Conservation (phyloP, 108 stramenopile species). For the Conticribra weissflogii region DNA sequence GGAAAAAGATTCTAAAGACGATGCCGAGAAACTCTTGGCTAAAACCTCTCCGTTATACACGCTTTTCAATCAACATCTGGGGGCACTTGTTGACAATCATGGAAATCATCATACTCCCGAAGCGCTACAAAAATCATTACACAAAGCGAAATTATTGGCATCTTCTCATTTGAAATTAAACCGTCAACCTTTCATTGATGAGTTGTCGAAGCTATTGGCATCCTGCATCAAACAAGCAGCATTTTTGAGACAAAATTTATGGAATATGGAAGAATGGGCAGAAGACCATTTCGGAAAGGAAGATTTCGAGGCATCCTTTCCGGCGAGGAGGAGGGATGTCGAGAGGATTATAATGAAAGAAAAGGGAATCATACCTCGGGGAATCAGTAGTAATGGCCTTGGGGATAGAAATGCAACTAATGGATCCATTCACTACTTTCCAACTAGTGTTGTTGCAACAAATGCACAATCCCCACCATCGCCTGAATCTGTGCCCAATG, state of each 20-base stretch:
- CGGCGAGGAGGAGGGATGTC: slow-evolving; percentile 11
- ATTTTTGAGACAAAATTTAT: slow-evolving; percentile 39
- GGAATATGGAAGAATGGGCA: slow-evolving; percentile 31
- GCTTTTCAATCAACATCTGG: slow-evolving; percentile 24
- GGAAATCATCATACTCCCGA: slow-evolving; percentile 3
- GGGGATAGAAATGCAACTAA: not conserved
- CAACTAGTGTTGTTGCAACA: not conserved
- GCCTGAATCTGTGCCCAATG: not conserved
- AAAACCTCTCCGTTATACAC: slow-evolving; percentile 5
- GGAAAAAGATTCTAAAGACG: not conserved
- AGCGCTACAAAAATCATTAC: slow-evolving; percentile 7
- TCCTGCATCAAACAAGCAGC: slow-evolving; percentile 22
- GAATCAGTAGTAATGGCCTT: not conserved
- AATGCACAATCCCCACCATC: not conserved
- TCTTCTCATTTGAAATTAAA: slow-evolving; percentile 1
- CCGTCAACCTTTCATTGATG: slow-evolving; percentile 9
- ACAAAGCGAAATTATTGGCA: not conserved
- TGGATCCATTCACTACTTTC: not conserved
- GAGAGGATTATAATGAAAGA: slow-evolving; percentile 9
- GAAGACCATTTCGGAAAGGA: slow-evolving; percentile 7
- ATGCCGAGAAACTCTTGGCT: not conserved
- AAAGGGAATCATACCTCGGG: not conserved
- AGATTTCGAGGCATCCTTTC: slow-evolving; percentile 6
- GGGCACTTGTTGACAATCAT: slow-evolving; percentile 13
- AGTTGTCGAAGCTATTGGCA: slow-evolving; percentile 25